Conservation (phyloP, 129 eudicot species). For the Sambucus nigra region DNA sequence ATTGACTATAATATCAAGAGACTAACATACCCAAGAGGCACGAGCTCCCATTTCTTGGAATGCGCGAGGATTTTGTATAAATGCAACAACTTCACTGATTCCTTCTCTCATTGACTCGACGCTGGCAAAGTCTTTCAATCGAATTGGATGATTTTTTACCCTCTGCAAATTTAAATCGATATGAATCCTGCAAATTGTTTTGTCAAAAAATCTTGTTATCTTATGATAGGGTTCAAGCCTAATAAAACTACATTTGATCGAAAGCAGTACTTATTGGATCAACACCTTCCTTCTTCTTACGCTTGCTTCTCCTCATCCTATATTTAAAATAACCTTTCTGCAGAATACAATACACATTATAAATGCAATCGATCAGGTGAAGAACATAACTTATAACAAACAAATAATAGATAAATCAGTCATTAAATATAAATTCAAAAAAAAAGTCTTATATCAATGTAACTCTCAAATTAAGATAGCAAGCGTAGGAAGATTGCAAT, state of each 20-base stretch:
- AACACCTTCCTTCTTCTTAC: conserved; percentile 50
- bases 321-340: conserved; percentile 52
- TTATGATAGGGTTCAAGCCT: conserved; percentile 8
- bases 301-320: conserved; percentile 24
- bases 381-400: background rate
- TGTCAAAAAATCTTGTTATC: background rate
- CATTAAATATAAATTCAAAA: too few relatives aligned
- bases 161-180: conserved; percentile 35
- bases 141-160: conserved; percentile 85
- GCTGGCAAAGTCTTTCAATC: conserved; percentile 72
- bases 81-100: conserved; percentile 86
- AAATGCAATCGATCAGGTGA: conserved; percentile 5
- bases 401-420: background rate
- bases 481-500: too few relatives aligned
- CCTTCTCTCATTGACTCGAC: conserved; percentile 82
- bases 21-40: conserved; percentile 79
- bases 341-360: conserved; percentile 21
- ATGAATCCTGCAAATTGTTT: background rate
- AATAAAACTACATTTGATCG: conserved; percentile 77
- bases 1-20: background rate
- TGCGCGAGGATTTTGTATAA: conserved; percentile 84
- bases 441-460: too few relatives aligned
- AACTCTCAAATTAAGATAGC: too few relatives aligned
- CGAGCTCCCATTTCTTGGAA: conserved; percentile 97
- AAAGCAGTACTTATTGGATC: conserved; percentile 85